A percentile compares a stretch with the other conserved stretches of the same genome.
Evolutionary conservation across 257 asterid genomes (phyloP).

Genomic region (Coffea eugenioides): DNA sequence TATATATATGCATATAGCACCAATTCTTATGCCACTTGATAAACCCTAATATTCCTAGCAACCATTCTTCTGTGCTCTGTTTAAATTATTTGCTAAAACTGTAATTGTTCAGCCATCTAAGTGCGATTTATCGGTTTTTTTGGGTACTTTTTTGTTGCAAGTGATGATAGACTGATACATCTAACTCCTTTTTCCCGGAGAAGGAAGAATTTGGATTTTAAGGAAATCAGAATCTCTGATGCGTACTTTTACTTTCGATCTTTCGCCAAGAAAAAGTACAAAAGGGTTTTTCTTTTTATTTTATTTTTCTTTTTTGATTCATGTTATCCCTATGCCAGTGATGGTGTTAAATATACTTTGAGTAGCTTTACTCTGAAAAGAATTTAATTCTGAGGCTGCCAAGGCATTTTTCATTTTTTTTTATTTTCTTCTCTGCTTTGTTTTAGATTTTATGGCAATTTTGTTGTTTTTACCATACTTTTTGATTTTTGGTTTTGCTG

Average conservation of each 20-base stretch:
- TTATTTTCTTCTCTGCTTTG: too few species aligned
- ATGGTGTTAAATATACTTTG: conserved; percentile 25
- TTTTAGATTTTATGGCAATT: neutral
- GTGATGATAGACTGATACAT: conserved; percentile 1
- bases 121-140: neutral
- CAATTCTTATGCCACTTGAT: neutral
- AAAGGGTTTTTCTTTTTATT: neutral
- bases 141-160: neutral
- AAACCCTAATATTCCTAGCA: conserved; percentile 1
- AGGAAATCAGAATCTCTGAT: conserved; percentile 32
- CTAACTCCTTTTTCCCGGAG: conserved; percentile 11
- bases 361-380: conserved; percentile 17
- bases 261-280: neutral
- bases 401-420: neutral
- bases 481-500: neutral
- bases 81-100: neutral
- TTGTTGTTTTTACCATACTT: neutral
- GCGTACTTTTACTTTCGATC: neutral
- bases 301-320: neutral
- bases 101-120: neutral
- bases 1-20: neutral
- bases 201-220: conserved; percentile 9
- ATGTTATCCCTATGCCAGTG: conserved; percentile 13
- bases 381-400: conserved; percentile 7
- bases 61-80: too few species aligned